Conservation (phyloP, 2,329 filamentous ascomycete genomes). For the Paramyrothecium roridum region DNA sequence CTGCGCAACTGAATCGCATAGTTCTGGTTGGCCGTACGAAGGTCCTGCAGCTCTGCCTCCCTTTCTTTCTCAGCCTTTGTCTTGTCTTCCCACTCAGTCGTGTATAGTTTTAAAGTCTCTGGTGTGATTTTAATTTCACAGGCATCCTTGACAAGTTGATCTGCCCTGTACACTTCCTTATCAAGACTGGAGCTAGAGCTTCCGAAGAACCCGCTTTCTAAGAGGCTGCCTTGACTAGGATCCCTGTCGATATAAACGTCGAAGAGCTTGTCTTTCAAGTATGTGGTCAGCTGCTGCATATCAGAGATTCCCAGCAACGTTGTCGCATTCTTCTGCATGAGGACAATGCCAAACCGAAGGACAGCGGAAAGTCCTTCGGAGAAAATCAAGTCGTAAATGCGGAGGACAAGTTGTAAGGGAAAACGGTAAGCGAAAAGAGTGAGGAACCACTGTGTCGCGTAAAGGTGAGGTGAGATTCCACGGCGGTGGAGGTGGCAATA, state of each 20-base stretch:
- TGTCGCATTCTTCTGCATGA: slow-evolving; percentile 92
- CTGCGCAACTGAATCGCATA: slow-evolving; percentile 75
- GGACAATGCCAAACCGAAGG: slow-evolving; percentile 86
- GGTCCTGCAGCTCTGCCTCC: slow-evolving; percentile 73
- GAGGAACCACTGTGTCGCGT: slow-evolving; percentile 98
- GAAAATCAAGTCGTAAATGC: slow-evolving; percentile 93
- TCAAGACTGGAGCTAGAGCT: slow-evolving; percentile 85
- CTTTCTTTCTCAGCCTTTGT: slow-evolving; percentile 77
- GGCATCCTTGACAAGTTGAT: slow-evolving; percentile 89
- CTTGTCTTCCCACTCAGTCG: slow-evolving; percentile 88
- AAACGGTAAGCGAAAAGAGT: slow-evolving; percentile 99
- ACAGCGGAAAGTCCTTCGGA: slow-evolving; percentile 92
- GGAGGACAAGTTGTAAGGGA: slow-evolving; percentile 89
- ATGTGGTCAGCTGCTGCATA: slow-evolving; percentile 84
- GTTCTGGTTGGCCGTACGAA: slow-evolving; percentile 64
- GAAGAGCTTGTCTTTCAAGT: slow-evolving; percentile 90
- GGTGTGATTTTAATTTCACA: slow-evolving; percentile 83
- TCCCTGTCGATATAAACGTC: slow-evolving; percentile 96
- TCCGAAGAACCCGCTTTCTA: slow-evolving; percentile 97
- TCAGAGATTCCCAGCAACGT: slow-evolving; percentile 81
- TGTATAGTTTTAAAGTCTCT: slow-evolving; percentile 77
- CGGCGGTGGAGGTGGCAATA: slow-evolving; percentile 91
- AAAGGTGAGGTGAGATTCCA: slow-evolving; percentile 85
- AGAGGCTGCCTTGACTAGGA: slow-evolving; percentile 85
- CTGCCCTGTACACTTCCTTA: slow-evolving; percentile 93